Base-by-base conservation (phyloP, 2,329 filamentous ascomycete genomes). In the Mycocentrospora acerina region DNA sequence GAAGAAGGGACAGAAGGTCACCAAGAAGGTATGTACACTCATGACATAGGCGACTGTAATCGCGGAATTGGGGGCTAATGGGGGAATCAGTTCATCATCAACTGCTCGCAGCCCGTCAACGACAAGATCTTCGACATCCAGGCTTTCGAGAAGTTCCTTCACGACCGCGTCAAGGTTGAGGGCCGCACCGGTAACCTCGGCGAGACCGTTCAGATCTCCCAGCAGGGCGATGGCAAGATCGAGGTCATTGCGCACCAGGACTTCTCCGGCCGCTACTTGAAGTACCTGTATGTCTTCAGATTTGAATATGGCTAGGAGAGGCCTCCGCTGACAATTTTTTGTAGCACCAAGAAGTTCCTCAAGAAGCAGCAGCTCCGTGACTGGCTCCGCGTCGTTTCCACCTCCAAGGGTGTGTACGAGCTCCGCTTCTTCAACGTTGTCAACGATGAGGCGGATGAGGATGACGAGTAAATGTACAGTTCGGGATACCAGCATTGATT, bases 401-500 rank as follows among this genome's bases (percentile, higher is more conserved):
- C 91, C 72, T 90, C 87, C 74, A 91, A 91, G 80, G 91, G 93
- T 71, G 90, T 96, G 59, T 98, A 98, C 81, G 90, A 96, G 82
- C 86, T 98, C 77, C 90, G 95, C 81, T 98, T 98, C 90, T 98
- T 95, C 90, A 98, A 98, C 82, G 90, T 98, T 71, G 91, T 96
- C 69, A 93, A 95, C 76, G 93, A 98, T 73, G 91, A 90, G 73
- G 90, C 82, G 64, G 93, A 97, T 62, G 93, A 98, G 70, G 93
- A 98, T 71, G 93, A 98, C 70, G 93, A 98, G 76, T 98, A 96
- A 82, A 83, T 47, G 37, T 39, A 34, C 29, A 30, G 22, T 40
- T 41, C 19, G 32, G 19, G 37, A 51, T 41, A 47, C 32, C 29
- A 40, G 39, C 42, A 51, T 44, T 51, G 42, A 34, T n/a, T 40